Percentiles rank a stretch among this genome's conserved stretches.
Evolutionary conservation across 345 rosid species (phyloP).

Genomic region (Excoecaria agallocha): DNA sequence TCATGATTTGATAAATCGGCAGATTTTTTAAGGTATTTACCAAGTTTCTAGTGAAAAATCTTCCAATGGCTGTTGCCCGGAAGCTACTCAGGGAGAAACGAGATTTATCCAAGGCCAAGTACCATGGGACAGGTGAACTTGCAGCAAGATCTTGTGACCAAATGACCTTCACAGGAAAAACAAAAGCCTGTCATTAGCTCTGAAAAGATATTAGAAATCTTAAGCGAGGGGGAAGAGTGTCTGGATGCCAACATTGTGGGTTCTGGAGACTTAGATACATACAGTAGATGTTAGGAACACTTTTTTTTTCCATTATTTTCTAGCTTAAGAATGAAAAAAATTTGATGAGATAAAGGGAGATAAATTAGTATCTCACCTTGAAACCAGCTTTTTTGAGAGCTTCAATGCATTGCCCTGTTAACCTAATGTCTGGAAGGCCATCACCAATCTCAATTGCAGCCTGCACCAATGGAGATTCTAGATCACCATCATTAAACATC

Average conservation of each 20-base stretch:
- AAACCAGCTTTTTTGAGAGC: slow-evolving; percentile 91
- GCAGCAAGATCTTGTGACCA: slow-evolving; percentile 82
- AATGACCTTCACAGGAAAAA: slow-evolving; percentile 43
- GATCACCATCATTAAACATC: not conserved
- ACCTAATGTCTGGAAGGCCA: slow-evolving; percentile 94
- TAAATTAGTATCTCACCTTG: slow-evolving; percentile 47
- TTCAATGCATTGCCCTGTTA: slow-evolving; percentile 69
- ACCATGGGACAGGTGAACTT: slow-evolving; percentile 42
- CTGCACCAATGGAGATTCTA: slow-evolving; percentile 32
- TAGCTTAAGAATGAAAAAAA: not conserved
- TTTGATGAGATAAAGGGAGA: not conserved
- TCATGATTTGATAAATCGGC: not conserved
- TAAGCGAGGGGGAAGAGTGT: not conserved
- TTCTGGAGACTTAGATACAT: not conserved
- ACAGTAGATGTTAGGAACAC: not conserved
- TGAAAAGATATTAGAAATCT: not conserved
- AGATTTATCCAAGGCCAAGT: slow-evolving; percentile 66
- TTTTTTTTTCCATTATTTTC: not conserved
- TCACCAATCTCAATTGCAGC: slow-evolving; percentile 89
- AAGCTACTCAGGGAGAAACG: slow-evolving; percentile 78
- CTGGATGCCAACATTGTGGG: not conserved
- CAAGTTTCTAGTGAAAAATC: slow-evolving; percentile 77
- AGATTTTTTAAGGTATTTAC: slow-evolving; percentile 33
- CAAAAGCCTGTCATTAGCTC: no score
- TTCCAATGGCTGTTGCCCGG: slow-evolving; percentile 73